Evolutionary conservation across 768 basidiomycete species (phyloP).

Genomic region (Tremella yokohamensis): DNA sequence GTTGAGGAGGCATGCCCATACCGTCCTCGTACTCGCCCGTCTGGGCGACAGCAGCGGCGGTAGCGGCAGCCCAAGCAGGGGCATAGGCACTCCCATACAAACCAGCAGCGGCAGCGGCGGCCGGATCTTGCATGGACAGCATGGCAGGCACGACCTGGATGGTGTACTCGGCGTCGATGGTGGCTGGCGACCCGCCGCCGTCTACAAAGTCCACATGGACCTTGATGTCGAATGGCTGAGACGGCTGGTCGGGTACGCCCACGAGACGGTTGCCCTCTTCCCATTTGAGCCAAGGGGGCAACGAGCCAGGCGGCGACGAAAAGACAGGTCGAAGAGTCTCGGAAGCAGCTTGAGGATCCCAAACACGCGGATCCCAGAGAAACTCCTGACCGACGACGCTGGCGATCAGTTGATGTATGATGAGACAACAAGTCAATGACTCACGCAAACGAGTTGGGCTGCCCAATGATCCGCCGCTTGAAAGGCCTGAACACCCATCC

Average conservation of each 20-base stretch:
- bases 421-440: background rate
- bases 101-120: too few relatives aligned
- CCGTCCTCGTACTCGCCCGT: too few relatives aligned
- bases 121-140: background rate
- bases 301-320: slow-evolving; percentile 62
- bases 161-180: background rate
- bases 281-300: slow-evolving; percentile 88
- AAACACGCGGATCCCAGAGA: slow-evolving; percentile 88
- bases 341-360: slow-evolving; percentile 91
- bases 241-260: slow-evolving; percentile 73
- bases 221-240: slow-evolving; percentile 69
- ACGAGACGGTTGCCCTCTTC: slow-evolving; percentile 66
- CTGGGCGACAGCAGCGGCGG: too few relatives aligned
- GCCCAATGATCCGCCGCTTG: slow-evolving; percentile 78
- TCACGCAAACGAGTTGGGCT: slow-evolving; percentile 69
- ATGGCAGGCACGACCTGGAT: slow-evolving; percentile 3
- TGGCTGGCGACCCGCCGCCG: background rate
- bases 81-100: too few relatives aligned
- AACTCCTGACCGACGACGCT: slow-evolving; percentile 59
- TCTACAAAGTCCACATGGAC: slow-evolving; percentile 1
- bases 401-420: background rate
- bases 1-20: too few relatives aligned
- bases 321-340: slow-evolving; percentile 74
- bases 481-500: slow-evolving; percentile 86
- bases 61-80: too few relatives aligned